Base-by-base conservation (phyloP, 495 filamentous ascomycete genomes). In the Pyronema domesticum region DNA sequence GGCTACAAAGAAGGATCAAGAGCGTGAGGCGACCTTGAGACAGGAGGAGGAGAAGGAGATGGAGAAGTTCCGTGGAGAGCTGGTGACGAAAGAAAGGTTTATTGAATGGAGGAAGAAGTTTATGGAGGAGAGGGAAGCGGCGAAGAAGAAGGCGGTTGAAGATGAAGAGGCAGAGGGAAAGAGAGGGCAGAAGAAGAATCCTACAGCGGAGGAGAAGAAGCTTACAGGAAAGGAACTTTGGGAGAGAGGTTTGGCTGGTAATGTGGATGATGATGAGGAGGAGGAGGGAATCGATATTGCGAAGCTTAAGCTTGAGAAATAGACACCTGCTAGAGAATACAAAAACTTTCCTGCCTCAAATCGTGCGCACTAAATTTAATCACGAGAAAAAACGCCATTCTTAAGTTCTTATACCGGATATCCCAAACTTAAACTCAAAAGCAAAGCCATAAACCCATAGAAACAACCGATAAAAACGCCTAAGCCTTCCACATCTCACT, bases 21-120 rank as follows among this genome's bases (percentile, higher is more conserved):
- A 71, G 7, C 76, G 74, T 44, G 88, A 94, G 51, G 74, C 80
- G 56, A 76, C 71, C n/a, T 63, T 78, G 5, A 71, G 78, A 0
- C 80, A 80, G 58, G 78, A 76, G 0, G 93, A 99, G 67, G 83
- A 83, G 56, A 86, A 89, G 68, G 91, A 96, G 72, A 95, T 96
- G 66, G 76, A 80, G 53, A 96, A 95, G 68, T 99, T 99, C 70
- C 81, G 88, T 58, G 91, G 91, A n/a, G 85, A 85, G 48, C 73
- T 74, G 39, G 91, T 99, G 3, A 96, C 79, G 37, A 69, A 74
- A 17, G 86, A 93, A 71, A 82, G 80, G 3, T 99, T 96, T 62
- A 62, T 83, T 57, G 75, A 73, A 58, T 96, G 93, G 93, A 71
- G 83, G 55, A 77, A 80, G 23, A 71, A 62, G n/a, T 99, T 95